phyloP scores from a whole-genome alignment of 2,329 filamentous ascomycete species.

The Blumeriella jaapii region DNA sequence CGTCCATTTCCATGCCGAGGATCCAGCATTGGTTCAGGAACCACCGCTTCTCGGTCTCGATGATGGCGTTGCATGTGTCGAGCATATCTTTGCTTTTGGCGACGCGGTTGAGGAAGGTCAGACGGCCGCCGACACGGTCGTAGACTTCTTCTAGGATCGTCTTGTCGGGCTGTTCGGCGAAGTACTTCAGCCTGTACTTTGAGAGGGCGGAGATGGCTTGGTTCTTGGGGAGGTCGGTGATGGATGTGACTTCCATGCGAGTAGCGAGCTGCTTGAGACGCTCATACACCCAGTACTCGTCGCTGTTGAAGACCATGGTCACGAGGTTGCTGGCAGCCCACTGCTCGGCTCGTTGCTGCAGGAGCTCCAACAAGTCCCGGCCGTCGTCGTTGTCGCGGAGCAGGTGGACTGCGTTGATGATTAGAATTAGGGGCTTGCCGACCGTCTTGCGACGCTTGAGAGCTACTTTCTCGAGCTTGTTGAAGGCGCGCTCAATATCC shows the following conservation, averaged over 20 bases:
- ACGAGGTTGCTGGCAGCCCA: slow-evolving; percentile 90
- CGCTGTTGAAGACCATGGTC: slow-evolving; percentile 87
- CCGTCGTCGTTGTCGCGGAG: slow-evolving; percentile 86
- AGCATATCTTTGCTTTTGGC: slow-evolving; percentile 81
- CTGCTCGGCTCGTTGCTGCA: slow-evolving; percentile 90
- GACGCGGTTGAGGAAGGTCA: slow-evolving; percentile 80
- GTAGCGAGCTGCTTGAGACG: slow-evolving; percentile 84
- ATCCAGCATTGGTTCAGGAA: slow-evolving; percentile 72
- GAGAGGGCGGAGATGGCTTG: slow-evolving; percentile 67
- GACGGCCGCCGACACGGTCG: slow-evolving; percentile 71
- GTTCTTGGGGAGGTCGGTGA: slow-evolving; percentile 69
- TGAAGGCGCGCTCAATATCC: slow-evolving; percentile 92
- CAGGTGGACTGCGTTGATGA: slow-evolving; percentile 89
- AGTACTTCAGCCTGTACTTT: slow-evolving; percentile 73
- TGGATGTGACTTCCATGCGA: slow-evolving; percentile 84
- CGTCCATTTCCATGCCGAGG: slow-evolving; percentile 69
- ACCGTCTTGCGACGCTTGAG: slow-evolving; percentile 50
- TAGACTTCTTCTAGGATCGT: slow-evolving; percentile 67
- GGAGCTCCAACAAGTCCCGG: slow-evolving; percentile 82
- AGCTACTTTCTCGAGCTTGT: slow-evolving; percentile 95
- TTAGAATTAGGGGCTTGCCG: slow-evolving; percentile 69
- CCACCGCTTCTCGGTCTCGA: slow-evolving; percentile 63
- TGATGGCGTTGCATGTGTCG: slow-evolving; percentile 61
- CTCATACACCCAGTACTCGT: slow-evolving; percentile 99
- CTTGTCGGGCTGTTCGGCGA: slow-evolving; percentile 44